Base-by-base conservation (phyloP, 805 yeast genomes). In the Suhomyces faveliae region DNA sequence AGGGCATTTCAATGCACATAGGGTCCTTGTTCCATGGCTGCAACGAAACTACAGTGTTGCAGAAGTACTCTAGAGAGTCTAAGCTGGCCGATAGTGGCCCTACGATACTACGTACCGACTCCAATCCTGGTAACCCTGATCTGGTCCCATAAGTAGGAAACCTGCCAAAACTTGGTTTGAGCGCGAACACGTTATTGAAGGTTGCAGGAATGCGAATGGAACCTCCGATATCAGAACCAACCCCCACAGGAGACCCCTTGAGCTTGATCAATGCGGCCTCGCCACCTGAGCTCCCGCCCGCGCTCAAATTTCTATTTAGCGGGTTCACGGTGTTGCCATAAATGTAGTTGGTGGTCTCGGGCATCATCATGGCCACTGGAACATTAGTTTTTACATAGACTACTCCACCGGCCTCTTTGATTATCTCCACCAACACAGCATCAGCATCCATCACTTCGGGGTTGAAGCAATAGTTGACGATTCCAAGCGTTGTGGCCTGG, bases 141-240 rank as follows among this genome's bases (percentile, higher is more conserved):
- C 66, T 53, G 5, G 63, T 54, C 6, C 71, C 71, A 13, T 54
- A 59, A 22, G 67, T 64, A 3, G 78, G 76, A 46, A 76, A 61
- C 51, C 82, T 54, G n/a, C 77, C 74, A 52, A 68, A 66, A 3
- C 78, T 62, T 1, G 82, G 80, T 52, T 69, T 70, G 41, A 79
- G 51, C 1, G 75, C 71, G 56, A 65, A 78, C 27, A 72, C 48
- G 41, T 73, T 71, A 38, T 69, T 67, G 50, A 62, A 67, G 23
- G 74, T 63, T 7, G 80, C 73, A 0, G 84, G 83, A 37, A 69
- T 67, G 45, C 83, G 64, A 29, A 79, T 66, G 12, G 74, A 65
- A 10, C 84, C 83, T 23, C 82, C 83, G 45, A 78, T 74, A 54
- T 79, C 84, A 11, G 78, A 71, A 12, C 85, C 85, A 40, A 81